Conservation (phyloP, 768 basidiomycete genomes). For the Mycena amicta region DNA sequence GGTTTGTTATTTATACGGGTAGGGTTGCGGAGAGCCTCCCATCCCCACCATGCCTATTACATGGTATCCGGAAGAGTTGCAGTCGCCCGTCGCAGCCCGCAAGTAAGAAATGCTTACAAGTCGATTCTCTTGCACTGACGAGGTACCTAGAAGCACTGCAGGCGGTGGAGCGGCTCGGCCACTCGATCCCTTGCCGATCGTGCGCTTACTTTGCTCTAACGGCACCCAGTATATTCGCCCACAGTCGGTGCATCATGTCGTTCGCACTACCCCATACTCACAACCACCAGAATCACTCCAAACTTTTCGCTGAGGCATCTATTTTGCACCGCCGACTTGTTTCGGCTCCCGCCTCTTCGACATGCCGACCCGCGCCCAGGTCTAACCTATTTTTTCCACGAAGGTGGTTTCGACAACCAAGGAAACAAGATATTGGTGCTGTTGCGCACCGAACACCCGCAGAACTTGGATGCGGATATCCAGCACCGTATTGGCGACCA, state of each 20-base stretch:
- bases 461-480: neutral
- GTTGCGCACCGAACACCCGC: neutral
- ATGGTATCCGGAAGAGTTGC: conserved; percentile 7
- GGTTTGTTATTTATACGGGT: conserved; percentile 12
- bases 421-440: conserved; percentile 3
- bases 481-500: conserved; percentile 5
- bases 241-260: neutral
- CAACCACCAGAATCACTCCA: neutral
- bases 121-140: too few relatives aligned
- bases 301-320: neutral
- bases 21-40: neutral
- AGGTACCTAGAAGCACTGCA: conserved; percentile 3
- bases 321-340: conserved; percentile 10
- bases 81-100: conserved; percentile 10
- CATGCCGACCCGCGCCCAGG: neutral
- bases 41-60: neutral
- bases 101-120: too few relatives aligned
- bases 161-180: neutral
- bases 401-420: conserved; percentile 1
- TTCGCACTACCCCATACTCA: neutral
- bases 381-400: conserved; percentile 6
- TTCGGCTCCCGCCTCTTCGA: conserved; percentile 12
- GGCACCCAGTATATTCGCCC: neutral
- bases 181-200: conserved; percentile 17
- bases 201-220: neutral